Conservation (phyloP, 2,329 filamentous ascomycete species). For the Teratosphaeria pseudoeucalypti region DNA sequence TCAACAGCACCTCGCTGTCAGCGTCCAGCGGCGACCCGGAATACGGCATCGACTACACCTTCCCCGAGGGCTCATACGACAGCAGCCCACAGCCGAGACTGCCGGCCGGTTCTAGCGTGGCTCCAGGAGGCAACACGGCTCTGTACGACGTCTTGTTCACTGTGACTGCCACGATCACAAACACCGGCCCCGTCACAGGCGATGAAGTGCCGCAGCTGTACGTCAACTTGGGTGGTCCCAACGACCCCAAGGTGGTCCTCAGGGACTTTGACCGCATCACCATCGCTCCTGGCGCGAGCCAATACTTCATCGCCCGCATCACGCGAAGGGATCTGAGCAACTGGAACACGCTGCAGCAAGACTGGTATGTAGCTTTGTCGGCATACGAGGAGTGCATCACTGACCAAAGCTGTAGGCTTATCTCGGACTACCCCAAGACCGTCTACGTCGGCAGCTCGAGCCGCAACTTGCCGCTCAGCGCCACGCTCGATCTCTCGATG, state of each 20-base stretch:
- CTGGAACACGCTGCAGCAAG: conserved; percentile 70
- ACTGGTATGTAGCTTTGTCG: conserved; percentile 48
- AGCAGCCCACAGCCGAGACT: conserved; percentile 47
- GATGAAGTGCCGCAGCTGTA: conserved; percentile 66
- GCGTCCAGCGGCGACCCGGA: conserved; percentile 48
- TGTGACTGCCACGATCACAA: conserved; percentile 57
- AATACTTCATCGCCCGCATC: conserved; percentile 56
- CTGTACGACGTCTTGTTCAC: conserved; percentile 62
- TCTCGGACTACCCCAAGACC: conserved; percentile 46
- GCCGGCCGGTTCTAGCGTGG: conserved; percentile 50
- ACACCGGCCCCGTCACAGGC: conserved; percentile 55
- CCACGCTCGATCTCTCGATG: conserved; percentile 7
- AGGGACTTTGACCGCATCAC: conserved; percentile 71
- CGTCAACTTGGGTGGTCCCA: conserved; percentile 65
- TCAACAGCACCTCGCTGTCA: conserved; percentile 52
- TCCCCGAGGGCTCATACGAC: conserved; percentile 47
- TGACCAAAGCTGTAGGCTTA: conserved; percentile 32
- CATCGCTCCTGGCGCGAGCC: conserved; percentile 58
- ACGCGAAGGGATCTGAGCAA: conserved; percentile 76
- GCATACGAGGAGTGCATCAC: neutral
- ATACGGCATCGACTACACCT: conserved; percentile 54
- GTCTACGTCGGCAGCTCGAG: conserved; percentile 51
- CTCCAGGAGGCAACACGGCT: conserved; percentile 47
- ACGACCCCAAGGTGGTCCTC: conserved; percentile 56
- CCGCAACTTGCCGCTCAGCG: conserved; percentile 43